phyloP scores from a whole-genome alignment of 2,329 filamentous ascomycete species.

The Fusarium sulawesiense region DNA sequence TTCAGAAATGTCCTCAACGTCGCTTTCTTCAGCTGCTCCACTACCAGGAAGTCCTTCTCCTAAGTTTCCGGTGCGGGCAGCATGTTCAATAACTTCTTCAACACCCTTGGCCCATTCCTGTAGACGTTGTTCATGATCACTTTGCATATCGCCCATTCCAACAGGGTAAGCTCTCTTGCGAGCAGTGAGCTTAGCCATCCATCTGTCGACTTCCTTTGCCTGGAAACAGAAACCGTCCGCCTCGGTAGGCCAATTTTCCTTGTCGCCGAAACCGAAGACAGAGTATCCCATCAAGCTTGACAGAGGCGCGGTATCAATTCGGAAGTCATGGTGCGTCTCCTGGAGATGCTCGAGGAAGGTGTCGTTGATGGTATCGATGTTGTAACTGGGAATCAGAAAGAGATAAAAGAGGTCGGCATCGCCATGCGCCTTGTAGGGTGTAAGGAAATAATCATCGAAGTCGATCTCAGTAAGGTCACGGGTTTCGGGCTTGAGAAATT shows the following conservation, averaged over 20 bases:
- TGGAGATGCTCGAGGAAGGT: constrained; percentile 87
- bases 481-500: constrained; percentile 69
- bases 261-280: constrained; percentile 93
- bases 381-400: constrained; percentile 88
- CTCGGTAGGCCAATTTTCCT: constrained; percentile 91
- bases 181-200: constrained; percentile 95
- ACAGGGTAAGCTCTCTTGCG: constrained; percentile 89
- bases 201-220: constrained; percentile 88
- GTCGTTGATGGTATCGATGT: constrained; percentile 92
- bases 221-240: constrained; percentile 93
- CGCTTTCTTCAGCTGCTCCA: constrained; percentile 86
- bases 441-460: constrained; percentile 92
- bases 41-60: constrained; percentile 79
- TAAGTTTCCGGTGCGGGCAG: constrained; percentile 68
- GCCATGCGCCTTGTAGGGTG: constrained; percentile 70
- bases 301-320: constrained; percentile 89
- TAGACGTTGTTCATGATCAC: constrained; percentile 74
- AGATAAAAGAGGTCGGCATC: constrained; percentile 81
- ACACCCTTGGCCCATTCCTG: constrained; percentile 84
- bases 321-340: constrained; percentile 96
- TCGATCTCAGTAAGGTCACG: constrained; percentile 88
- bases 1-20: constrained; percentile 75
- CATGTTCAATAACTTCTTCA: constrained; percentile 73
- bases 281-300: constrained; percentile 84
- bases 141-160: constrained; percentile 87